A percentile compares a stretch with the other conserved stretches of the same genome.
Evolutionary conservation across 495 filamentous ascomycete species (phyloP).

Genomic region (Neurospora sp.): DNA sequence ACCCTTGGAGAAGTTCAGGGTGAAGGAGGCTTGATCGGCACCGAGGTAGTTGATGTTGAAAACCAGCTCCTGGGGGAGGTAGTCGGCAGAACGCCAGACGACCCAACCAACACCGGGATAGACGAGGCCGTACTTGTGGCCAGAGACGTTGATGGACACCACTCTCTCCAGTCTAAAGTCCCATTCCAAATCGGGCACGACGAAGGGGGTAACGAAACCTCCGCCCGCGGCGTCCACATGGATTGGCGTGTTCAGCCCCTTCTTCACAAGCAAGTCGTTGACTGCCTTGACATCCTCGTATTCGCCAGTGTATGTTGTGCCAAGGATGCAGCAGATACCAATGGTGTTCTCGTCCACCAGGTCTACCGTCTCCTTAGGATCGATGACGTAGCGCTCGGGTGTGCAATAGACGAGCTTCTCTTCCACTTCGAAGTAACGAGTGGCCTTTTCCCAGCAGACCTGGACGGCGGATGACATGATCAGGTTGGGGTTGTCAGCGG

Average conservation of each 20-base stretch:
- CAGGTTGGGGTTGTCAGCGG: conserved; percentile 69
- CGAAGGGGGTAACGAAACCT: conserved; percentile 85
- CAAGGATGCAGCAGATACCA: conserved; percentile 82
- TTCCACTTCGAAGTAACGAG: conserved; percentile 89
- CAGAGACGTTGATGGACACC: conserved; percentile 84
- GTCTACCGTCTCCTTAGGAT: conserved; percentile 70
- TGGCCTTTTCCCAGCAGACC: conserved; percentile 94
- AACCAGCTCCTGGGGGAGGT: conserved; percentile 77
- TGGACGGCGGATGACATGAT: conserved; percentile 90
- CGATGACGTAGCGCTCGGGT: conserved; percentile 70
- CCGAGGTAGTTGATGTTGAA: conserved; percentile 98
- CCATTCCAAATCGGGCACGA: conserved; percentile 71
- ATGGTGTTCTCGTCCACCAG: conserved; percentile 94
- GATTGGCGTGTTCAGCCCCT: conserved; percentile 66
- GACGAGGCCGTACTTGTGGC: conserved; percentile 72
- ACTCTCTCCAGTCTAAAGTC: conserved; percentile 82
- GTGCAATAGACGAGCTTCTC: conserved; percentile 85
- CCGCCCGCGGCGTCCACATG: conserved; percentile 87
- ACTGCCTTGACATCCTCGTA: conserved; percentile 88
- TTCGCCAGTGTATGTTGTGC: conserved; percentile 91
- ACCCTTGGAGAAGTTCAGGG: conserved; percentile 93
- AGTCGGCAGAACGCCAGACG: conserved; percentile 76
- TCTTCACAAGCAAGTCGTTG: conserved; percentile 69
- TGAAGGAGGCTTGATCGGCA: conserved; percentile 91
- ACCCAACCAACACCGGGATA: conserved; percentile 94